Evolutionary conservation across 768 basidiomycete species (phyloP).

Genomic region (Russula sp.): DNA sequence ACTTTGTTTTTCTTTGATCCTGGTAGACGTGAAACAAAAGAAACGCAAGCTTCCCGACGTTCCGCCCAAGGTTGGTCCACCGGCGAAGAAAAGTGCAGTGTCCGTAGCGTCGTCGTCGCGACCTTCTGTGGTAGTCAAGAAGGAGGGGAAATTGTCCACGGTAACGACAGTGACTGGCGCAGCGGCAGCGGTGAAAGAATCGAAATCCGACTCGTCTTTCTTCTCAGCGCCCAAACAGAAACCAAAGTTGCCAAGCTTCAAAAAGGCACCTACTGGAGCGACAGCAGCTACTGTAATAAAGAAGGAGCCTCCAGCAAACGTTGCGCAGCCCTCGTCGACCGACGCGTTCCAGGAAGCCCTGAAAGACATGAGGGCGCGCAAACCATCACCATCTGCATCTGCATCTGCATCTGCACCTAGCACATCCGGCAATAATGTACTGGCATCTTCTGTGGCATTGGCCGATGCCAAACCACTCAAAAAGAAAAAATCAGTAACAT

Average conservation of each 20-base stretch:
- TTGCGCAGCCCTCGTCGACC: constrained; percentile 68
- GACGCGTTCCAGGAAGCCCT: constrained; percentile 81
- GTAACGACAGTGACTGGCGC: constrained; percentile 1
- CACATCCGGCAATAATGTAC: constrained; percentile 28
- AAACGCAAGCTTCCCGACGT: constrained; percentile 67
- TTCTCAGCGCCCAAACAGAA: constrained; percentile 84
- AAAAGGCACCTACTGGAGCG: constrained; percentile 49
- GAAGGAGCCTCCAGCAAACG: constrained; percentile 48
- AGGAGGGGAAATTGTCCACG: constrained; percentile 38
- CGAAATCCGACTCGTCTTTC: constrained; percentile 81
- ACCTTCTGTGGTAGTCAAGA: constrained; percentile 43
- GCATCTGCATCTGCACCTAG: constrained; percentile 26
- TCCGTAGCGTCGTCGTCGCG: constrained; percentile 36
- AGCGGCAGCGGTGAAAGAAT: constrained; percentile 48
- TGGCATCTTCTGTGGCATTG: constrained; percentile 46
- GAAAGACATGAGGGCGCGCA: constrained; percentile 63
- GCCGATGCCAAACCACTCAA: constrained; percentile 34
- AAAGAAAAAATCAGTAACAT: constrained; percentile 73
- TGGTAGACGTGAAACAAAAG: constrained; percentile 37
- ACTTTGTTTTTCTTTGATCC: constrained; percentile 26
- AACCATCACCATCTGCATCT: constrained; percentile 44
- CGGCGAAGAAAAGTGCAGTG: constrained; percentile 60
- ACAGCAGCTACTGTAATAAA: constrained; percentile 31
- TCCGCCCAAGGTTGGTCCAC: constrained; percentile 39
- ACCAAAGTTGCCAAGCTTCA: constrained; percentile 78